phyloP scores from a whole-genome alignment of 2,329 filamentous ascomycete genomes.

The Claviceps sp. region DNA sequence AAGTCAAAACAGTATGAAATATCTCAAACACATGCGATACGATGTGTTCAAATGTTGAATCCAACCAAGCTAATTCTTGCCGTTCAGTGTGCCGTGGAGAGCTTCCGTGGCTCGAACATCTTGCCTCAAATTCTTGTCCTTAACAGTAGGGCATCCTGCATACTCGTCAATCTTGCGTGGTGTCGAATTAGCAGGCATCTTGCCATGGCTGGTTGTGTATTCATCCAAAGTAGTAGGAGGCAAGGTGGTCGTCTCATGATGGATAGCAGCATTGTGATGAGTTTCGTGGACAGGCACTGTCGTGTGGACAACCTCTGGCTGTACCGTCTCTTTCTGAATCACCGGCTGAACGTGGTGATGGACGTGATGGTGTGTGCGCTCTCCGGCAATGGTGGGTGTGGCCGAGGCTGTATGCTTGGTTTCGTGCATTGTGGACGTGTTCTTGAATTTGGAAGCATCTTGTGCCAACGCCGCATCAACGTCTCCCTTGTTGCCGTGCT shows the following conservation, averaged over 20 bases:
- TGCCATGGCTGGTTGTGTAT: slow-evolving; percentile 37
- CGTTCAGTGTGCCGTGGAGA: neutral
- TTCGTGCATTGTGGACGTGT: slow-evolving; percentile 15
- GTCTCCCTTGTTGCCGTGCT: slow-evolving; percentile 42
- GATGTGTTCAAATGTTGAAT: neutral
- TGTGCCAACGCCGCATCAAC: slow-evolving; percentile 32
- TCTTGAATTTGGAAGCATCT: slow-evolving; percentile 29
- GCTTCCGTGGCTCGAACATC: neutral
- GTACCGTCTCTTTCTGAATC: slow-evolving; percentile 54
- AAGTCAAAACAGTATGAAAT: no score
- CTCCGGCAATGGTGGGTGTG: slow-evolving; percentile 15
- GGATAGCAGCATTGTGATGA: slow-evolving; percentile 52
- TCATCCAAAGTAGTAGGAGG: slow-evolving; percentile 52
- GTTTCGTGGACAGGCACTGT: slow-evolving; percentile 60
- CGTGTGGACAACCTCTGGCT: slow-evolving; percentile 56
- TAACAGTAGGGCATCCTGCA: slow-evolving; percentile 41
- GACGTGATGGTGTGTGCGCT: slow-evolving; percentile 31
- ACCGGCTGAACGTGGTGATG: slow-evolving; percentile 60
- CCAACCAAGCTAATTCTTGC: neutral
- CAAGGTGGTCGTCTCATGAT: slow-evolving; percentile 51
- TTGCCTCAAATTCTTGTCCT: slow-evolving; percentile 2
- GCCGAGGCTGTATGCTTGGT: slow-evolving; percentile 15
- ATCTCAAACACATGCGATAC: no score
- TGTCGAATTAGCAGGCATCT: slow-evolving; percentile 34
- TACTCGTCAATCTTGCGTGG: slow-evolving; percentile 39